phyloP scores from a whole-genome alignment of 2,329 filamentous ascomycete species.

The Cryphonectria nitschkei region DNA sequence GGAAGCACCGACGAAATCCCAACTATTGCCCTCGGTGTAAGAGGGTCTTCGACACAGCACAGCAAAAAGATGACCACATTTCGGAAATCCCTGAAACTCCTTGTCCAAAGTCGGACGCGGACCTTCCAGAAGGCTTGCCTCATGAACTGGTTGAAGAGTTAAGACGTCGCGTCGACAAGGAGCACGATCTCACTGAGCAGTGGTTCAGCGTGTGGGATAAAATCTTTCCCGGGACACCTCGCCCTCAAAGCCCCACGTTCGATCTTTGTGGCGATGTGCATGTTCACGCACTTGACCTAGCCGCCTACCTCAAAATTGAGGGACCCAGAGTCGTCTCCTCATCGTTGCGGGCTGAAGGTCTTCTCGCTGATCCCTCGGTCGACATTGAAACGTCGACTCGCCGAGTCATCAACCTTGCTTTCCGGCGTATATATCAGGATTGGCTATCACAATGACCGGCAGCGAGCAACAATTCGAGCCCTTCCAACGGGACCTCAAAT shows the following conservation, averaged over 20 bases:
- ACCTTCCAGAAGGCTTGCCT: conserved; percentile 10
- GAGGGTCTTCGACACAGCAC: background rate
- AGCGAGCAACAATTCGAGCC: background rate
- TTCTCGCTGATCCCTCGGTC: background rate
- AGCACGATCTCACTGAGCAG: background rate
- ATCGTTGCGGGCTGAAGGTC: background rate
- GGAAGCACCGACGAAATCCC: background rate
- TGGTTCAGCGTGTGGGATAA: conserved; percentile 16
- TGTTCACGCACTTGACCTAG: background rate
- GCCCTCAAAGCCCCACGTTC: background rate
- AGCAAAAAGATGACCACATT: conserved; percentile 5
- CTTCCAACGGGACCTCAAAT: background rate
- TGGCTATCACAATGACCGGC: background rate
- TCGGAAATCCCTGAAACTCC: background rate
- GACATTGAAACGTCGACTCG: background rate
- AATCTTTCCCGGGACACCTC: conserved; percentile 8
- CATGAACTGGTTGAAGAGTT: background rate
- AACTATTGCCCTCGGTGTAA: conserved; percentile 15
- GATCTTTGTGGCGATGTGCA: conserved; percentile 4
- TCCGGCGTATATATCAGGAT: background rate
- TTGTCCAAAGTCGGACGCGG: background rate
- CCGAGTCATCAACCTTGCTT: background rate
- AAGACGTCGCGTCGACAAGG: background rate
- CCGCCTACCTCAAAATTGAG: background rate
- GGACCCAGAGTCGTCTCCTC: background rate